These are phyloP conservation scores for Schwanniomyces pseudopolymorphus DNA, from an alignment of 805 yeast genomes.

Conservation along the genomic window DNA sequence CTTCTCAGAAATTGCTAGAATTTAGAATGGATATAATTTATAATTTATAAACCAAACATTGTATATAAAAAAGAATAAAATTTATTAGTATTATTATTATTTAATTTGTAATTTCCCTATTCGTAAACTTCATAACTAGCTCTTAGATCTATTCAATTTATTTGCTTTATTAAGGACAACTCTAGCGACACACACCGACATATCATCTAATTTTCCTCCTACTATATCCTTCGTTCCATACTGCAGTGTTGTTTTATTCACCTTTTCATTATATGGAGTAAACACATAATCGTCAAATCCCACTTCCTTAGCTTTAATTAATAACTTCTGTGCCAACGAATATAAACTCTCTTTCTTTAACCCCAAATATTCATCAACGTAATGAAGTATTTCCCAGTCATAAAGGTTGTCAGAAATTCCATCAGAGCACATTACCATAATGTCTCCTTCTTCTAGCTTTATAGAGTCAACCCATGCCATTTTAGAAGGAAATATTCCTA, in stretches of 20 bases:
- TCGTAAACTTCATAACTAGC: not conserved
- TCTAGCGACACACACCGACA: conserved; percentile 49
- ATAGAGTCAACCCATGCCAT: conserved; percentile 47
- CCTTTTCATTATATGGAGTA: conserved; percentile 54
- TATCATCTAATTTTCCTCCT: conserved; percentile 58
- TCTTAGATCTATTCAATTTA: not conserved
- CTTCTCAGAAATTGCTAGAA: conserved; percentile 60
- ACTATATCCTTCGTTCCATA: conserved; percentile 33
- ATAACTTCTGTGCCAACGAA: conserved; percentile 38
- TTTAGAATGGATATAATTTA: not conserved
- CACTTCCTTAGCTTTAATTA: conserved; percentile 45
- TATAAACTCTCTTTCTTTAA: conserved; percentile 31
- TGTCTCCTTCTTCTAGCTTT: conserved; percentile 39
- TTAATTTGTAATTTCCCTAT: not conserved
- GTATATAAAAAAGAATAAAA: conserved; percentile 1
- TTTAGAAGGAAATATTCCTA: conserved; percentile 42
- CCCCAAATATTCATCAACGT: conserved; percentile 32
- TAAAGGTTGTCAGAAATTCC: conserved; percentile 55
- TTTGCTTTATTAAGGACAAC: conserved; percentile 24
- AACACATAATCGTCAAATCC: conserved; percentile 54
- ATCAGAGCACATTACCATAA: conserved; percentile 50
- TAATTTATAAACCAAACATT: not conserved
- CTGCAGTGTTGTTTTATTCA: conserved; percentile 39
- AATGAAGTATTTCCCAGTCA: conserved; percentile 44
- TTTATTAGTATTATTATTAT: too few relatives aligned